phyloP scores from a whole-genome alignment of 2,329 filamentous ascomycete genomes.

The Waltergamsia citrina region DNA sequence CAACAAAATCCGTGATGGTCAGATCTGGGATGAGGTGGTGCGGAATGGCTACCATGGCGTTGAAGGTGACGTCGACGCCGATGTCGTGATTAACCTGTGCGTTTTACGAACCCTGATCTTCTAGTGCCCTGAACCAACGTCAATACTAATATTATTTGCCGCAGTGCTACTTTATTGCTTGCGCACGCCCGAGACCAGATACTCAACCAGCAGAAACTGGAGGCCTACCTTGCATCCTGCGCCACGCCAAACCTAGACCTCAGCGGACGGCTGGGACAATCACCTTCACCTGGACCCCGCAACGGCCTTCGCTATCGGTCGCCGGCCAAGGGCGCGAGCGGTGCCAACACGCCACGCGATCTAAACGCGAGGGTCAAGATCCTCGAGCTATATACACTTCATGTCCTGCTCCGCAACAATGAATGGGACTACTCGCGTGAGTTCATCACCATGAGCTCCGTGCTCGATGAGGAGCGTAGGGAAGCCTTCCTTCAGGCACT shows the following conservation, averaged over 20 bases:
- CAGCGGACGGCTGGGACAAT: constrained; percentile 48
- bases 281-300: constrained; percentile 23
- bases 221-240: constrained; percentile 77
- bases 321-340: constrained; percentile 41
- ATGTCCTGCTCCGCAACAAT: constrained; percentile 85
- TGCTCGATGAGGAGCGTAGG: constrained; percentile 84
- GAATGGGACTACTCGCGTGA: constrained; percentile 95
- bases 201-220: constrained; percentile 78
- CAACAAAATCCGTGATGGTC: constrained; percentile 75
- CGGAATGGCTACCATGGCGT: constrained; percentile 77
- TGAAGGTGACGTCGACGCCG: constrained; percentile 86
- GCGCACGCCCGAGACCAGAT: constrained; percentile 80
- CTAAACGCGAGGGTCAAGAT: constrained; percentile 81
- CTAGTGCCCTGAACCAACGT: too few relatives aligned
- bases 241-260: constrained; percentile 66
- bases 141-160: too few relatives aligned
- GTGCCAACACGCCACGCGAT: constrained; percentile 75
- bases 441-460: constrained; percentile 78
- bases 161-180: constrained; percentile 76
- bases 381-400: constrained; percentile 88
- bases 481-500: constrained; percentile 84
- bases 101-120: too few relatives aligned
- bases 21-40: constrained; percentile 91
- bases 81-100: constrained; percentile 85
- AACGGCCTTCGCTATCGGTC: constrained; percentile 30